Evolutionary conservation across 73 alveolate genomes (phyloP).

Genomic region (Paramecium octaurelia): DNA sequence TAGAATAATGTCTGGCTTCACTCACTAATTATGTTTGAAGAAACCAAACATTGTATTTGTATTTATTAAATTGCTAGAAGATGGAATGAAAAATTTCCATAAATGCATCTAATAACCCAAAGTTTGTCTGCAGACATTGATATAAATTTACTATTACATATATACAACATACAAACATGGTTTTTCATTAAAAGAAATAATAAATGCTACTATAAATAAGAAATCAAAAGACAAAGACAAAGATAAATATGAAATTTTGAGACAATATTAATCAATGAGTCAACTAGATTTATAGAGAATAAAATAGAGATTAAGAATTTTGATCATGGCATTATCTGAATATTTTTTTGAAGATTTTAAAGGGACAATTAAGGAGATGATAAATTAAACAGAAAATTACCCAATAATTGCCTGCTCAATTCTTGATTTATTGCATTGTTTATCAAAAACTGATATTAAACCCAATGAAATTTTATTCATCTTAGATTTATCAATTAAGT

Average conservation of each 20-base stretch:
- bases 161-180: not conserved
- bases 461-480: not conserved
- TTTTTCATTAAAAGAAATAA: not conserved
- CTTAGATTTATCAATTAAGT: not conserved
- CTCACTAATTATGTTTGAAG: not conserved
- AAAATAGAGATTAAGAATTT: not conserved
- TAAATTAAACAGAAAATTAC: not conserved
- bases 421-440: not conserved
- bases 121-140: not conserved
- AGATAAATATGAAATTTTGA: not conserved
- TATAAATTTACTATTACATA: not conserved
- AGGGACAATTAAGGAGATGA: not conserved
- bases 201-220: not conserved
- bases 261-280: not conserved
- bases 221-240: constrained; percentile 23
- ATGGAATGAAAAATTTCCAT: constrained; percentile 7
- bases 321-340: not conserved
- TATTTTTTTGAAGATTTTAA: not conserved
- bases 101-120: not conserved
- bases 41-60: not conserved
- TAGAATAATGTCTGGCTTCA: constrained; percentile 1
- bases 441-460: not conserved
- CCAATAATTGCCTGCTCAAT: not conserved
- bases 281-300: not conserved
- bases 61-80: not conserved